These are phyloP conservation scores for Trichoderma afroharzianum DNA, from an alignment of 2,329 filamentous ascomycete species.

Conservation along the genomic window DNA sequence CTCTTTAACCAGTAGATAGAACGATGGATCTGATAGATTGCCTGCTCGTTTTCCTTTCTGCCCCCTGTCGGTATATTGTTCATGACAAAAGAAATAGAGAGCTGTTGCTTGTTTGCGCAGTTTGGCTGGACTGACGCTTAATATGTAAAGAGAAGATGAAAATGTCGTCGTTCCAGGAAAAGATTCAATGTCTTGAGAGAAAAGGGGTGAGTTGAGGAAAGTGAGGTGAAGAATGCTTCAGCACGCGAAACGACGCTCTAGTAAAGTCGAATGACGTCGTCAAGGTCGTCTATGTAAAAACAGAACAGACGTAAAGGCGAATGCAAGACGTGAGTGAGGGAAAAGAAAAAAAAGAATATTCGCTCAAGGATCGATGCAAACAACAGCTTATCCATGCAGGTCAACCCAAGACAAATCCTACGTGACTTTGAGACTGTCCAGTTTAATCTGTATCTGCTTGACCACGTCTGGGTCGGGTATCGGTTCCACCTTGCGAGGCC, in stretches of 20 bases:
- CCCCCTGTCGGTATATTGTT: not conserved
- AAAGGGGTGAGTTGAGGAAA: not conserved
- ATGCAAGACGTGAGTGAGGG: not conserved
- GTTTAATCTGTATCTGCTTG: conserved; percentile 53
- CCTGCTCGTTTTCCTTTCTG: not conserved
- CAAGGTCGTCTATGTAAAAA: not conserved
- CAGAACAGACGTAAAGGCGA: not conserved
- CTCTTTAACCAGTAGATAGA: not conserved
- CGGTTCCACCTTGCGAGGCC: conserved; percentile 58
- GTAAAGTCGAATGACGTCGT: not conserved
- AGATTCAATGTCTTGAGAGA: not conserved
- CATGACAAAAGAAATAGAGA: conserved; percentile 7
- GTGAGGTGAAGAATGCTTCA: not conserved
- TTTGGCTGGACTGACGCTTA: not conserved
- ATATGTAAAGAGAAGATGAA: not conserved
- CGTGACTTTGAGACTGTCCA: conserved; percentile 43
- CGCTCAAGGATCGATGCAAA: not conserved
- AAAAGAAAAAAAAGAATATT: not conserved
- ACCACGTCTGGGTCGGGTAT: conserved; percentile 60
- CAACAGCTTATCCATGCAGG: not conserved
- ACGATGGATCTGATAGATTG: not conserved
- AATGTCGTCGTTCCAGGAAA: not conserved
- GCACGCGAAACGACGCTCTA: not conserved
- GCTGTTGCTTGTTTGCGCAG: not conserved
- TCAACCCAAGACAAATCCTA: conserved; percentile 14